Percentiles rank a stretch among this genome's conserved stretches.
Evolutionary conservation across 2,329 filamentous ascomycete species (phyloP).

Genomic region (Phaeosphaeriaceae sp.): DNA sequence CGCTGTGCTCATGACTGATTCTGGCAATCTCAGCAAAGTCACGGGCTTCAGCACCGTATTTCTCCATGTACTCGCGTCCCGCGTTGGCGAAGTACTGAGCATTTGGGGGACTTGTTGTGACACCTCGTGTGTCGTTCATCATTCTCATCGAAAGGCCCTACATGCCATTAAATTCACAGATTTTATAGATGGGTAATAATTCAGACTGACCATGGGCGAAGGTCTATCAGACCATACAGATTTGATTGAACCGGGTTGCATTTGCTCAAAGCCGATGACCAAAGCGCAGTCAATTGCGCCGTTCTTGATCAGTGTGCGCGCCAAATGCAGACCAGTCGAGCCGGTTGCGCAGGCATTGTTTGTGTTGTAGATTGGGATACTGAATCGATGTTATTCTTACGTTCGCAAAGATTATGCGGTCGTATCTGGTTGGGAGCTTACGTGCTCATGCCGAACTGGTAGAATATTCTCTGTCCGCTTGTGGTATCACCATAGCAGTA

Average conservation of each 20-base stretch:
- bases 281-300: slow-evolving; percentile 86
- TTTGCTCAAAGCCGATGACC: slow-evolving; percentile 96
- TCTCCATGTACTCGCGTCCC: slow-evolving; percentile 91
- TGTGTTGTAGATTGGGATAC: slow-evolving; percentile 93
- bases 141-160: slow-evolving; percentile 72
- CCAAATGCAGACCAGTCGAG: slow-evolving; percentile 85
- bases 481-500: slow-evolving; percentile 97
- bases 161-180: not conserved
- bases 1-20: slow-evolving; percentile 88
- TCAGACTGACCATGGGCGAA: slow-evolving; percentile 66
- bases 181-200: not conserved
- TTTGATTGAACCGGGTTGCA: slow-evolving; percentile 86
- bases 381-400: slow-evolving; percentile 38
- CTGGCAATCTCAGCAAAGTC: slow-evolving; percentile 95
- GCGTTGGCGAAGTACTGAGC: slow-evolving; percentile 96
- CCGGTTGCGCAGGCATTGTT: slow-evolving; percentile 98
- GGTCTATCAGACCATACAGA: slow-evolving; percentile 81
- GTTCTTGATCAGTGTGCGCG: slow-evolving; percentile 75
- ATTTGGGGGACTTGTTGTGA: slow-evolving; percentile 80
- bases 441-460: slow-evolving; percentile 93
- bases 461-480: slow-evolving; percentile 93
- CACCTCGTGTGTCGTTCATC: slow-evolving; percentile 81
- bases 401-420: not conserved
- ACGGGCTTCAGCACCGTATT: slow-evolving; percentile 80
- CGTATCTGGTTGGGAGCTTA: slow-evolving; percentile 10